Evolutionary conservation across 2,329 filamentous ascomycete species (phyloP), one percentile per base, ranked within the genome.

Genomic region (Colletotrichum agaves): DNA sequence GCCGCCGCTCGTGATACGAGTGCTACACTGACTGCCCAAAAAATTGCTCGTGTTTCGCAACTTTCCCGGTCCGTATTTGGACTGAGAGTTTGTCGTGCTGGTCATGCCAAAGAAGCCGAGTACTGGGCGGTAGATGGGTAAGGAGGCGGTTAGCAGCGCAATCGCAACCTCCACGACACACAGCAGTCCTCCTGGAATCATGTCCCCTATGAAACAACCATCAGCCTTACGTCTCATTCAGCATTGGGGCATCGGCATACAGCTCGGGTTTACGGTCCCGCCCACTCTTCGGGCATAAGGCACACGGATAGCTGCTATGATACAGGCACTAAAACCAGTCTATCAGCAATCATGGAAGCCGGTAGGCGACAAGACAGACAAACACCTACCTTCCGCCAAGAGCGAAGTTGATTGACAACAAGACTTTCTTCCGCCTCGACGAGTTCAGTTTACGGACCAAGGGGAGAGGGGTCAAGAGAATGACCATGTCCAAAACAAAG

Each of bases 331-430:
- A n/a, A 5, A n/a, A 15, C 13, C 2, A 19, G 6, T 23, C 8
- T 27, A 8, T 47, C 17, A 59, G 41, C 5, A 35, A 6, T 55
- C 33, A 4, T 15, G 35, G 13, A 15, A 37, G 8, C 35, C 35
- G 11, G 35, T 27, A 7, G 27, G n/a, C n/a, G n/a, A 8, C 35
- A 37, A 37, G 2, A 17, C 3, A 21, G 5, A 15, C 5, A 31
- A 52, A 3, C 8, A 27, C 35, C 44, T 23, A 53, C 59, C 59
- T 62, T 46, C 59, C 59, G 5, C 59, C 59, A 35, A 62, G 13
- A 5, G 59, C 59, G 46, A 62, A 62, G 59, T 62, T 62, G 59
- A 55, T 47, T 2, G 59, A 53, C 39, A 62, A 37, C 47, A 62
- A 17, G 13, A 55, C 23, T 37, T 53, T 62, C 49, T 62, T 62